A percentile compares a stretch with the other conserved stretches of the same genome.
Conservation (phyloP, 2,329 filamentous ascomycete species). For the Zalaria sp. region DNA sequence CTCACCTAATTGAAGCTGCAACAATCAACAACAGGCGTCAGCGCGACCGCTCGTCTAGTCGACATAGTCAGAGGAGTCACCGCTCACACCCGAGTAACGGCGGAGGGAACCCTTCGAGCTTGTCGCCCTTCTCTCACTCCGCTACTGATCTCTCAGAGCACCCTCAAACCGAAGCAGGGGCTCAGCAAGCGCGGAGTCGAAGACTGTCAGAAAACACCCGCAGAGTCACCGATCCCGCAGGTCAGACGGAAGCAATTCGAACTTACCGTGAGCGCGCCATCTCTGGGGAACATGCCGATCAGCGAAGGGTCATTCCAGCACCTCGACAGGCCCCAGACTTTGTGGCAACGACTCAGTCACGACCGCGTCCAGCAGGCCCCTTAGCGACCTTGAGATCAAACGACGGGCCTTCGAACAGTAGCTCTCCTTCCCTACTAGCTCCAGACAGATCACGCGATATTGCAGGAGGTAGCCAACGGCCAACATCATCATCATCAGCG, state of each 20-base stretch:
- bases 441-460: not conserved
- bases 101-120: conserved; percentile 35
- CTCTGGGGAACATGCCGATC: not conserved
- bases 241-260: conserved; percentile 2
- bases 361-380: not conserved
- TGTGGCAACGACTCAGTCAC: not conserved
- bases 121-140: conserved; percentile 34
- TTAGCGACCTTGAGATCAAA: conserved; percentile 6
- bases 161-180: conserved; percentile 15
- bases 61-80: conserved; percentile 13
- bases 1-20: conserved; percentile 30
- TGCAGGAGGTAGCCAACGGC: not conserved
- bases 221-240: conserved; percentile 26
- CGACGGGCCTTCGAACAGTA: conserved; percentile 6
- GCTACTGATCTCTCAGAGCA: conserved; percentile 46
- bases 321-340: not conserved
- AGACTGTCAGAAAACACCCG: conserved; percentile 27
- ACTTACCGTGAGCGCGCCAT: not conserved
- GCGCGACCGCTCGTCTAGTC: conserved; percentile 29
- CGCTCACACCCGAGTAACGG: conserved; percentile 26
- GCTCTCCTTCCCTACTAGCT: conserved; percentile 7
- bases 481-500: conserved; percentile 5
- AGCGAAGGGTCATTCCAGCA: not conserved
- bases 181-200: conserved; percentile 14
- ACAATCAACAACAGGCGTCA: conserved; percentile 13